Evolutionary conservation across 306 rosid species (phyloP).

Genomic region (Pterocarpus santalinus): DNA sequence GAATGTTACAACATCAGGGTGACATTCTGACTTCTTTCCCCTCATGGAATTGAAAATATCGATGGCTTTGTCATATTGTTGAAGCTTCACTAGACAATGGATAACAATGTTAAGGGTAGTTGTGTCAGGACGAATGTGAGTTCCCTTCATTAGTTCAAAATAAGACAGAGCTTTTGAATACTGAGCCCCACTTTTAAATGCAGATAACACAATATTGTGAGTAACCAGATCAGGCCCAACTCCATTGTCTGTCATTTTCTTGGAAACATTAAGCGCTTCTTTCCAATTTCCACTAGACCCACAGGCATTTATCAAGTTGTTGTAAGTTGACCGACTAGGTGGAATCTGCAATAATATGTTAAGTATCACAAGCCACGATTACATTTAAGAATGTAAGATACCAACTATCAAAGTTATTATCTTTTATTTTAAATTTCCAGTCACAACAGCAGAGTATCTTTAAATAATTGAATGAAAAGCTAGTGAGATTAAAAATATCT

Average conservation of each 20-base stretch:
- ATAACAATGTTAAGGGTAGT: slow-evolving; percentile 85
- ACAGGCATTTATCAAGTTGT: slow-evolving; percentile 95
- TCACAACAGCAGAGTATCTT: slow-evolving; percentile 8
- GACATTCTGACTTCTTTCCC: slow-evolving; percentile 79
- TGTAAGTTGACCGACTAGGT: slow-evolving; percentile 90
- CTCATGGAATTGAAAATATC: slow-evolving; percentile 81
- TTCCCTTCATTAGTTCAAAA: slow-evolving; percentile 94
- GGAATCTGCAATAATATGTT: slow-evolving; percentile 68
- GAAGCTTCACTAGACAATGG: slow-evolving; percentile 82
- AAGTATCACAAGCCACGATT: slow-evolving; percentile 44
- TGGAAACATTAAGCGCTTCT: slow-evolving; percentile 89
- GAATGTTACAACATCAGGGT: slow-evolving; percentile 90
- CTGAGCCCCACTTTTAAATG: slow-evolving; percentile 87
- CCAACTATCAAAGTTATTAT: slow-evolving; percentile 19
- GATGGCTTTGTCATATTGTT: slow-evolving; percentile 76
- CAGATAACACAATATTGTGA: slow-evolving; percentile 89
- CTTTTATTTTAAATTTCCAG: slow-evolving; percentile 4
- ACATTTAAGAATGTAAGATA: slow-evolving; percentile 36
- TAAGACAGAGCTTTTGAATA: slow-evolving; percentile 92
- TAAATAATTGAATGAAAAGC: slow-evolving; percentile 37
- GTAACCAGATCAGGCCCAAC: slow-evolving; percentile 99
- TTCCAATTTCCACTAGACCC: slow-evolving; percentile 98
- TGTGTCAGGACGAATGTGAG: slow-evolving; percentile 83
- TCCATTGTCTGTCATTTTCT: slow-evolving; percentile 96
- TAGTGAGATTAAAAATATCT: slow-evolving; percentile 19